phyloP scores from a whole-genome alignment of 768 basidiomycete genomes.

The Agaricus sinodeliciosus region DNA sequence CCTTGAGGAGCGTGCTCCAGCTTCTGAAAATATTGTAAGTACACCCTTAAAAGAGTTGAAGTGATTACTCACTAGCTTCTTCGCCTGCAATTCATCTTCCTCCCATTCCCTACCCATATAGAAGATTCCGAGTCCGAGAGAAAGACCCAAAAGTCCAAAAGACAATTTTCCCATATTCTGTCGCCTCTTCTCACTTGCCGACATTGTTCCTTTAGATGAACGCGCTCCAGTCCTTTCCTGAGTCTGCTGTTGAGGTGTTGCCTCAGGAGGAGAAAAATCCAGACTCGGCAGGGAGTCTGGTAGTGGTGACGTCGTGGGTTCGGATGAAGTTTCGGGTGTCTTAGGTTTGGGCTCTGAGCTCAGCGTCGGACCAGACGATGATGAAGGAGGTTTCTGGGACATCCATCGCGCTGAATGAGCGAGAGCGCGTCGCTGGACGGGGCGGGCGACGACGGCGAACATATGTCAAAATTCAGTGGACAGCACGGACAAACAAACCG shows the following conservation, averaged over 20 bases:
- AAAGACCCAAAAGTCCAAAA: constrained; percentile 47
- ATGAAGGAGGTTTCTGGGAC: constrained; percentile 22
- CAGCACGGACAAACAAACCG: constrained; percentile 1
- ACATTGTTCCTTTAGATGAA: constrained; percentile 73
- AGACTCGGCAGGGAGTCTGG: constrained; percentile 38
- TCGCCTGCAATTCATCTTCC: constrained; percentile 56
- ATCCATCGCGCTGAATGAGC: constrained; percentile 27
- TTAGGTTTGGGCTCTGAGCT: constrained; percentile 14
- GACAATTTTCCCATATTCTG: constrained; percentile 48
- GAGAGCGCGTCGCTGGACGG: constrained; percentile 26
- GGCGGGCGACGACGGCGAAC: constrained; percentile 27
- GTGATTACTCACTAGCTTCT: constrained; percentile 47
- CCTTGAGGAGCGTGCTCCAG: constrained; percentile 53
- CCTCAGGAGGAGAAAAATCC: constrained; percentile 58
- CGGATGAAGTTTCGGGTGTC: constrained; percentile 15
- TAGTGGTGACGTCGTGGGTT: constrained; percentile 9
- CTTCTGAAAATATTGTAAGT: constrained; percentile 29
- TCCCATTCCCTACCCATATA: constrained; percentile 81
- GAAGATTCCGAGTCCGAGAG: constrained; percentile 47
- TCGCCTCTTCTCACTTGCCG: constrained; percentile 70
- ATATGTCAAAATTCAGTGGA: constrained; percentile 14
- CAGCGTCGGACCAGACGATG: constrained; percentile 11
- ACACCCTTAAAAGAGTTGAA: neutral
- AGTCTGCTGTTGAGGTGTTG: constrained; percentile 26
- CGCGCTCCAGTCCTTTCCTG: constrained; percentile 60